Percentiles rank a stretch among this genome's conserved stretches.
Evolutionary conservation across 805 yeast species (phyloP).

Genomic region (Ogataea paradorogensis): DNA sequence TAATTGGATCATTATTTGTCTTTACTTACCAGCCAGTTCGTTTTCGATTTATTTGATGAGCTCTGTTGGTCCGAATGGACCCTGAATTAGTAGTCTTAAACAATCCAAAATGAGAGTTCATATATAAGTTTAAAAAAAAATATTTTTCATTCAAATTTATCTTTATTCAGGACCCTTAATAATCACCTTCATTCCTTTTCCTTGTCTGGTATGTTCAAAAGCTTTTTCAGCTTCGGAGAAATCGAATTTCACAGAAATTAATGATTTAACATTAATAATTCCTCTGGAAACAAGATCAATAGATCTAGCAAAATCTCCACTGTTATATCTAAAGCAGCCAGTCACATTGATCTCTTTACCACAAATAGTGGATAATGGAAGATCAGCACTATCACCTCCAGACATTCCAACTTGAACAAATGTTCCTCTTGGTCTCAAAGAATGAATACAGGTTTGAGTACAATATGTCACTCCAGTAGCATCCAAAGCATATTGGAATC

Average conservation of each 20-base stretch:
- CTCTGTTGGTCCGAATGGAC: background rate
- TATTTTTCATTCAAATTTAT: background rate
- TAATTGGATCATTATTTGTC: too few relatives aligned
- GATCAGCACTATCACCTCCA: constrained; percentile 10
- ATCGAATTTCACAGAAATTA: constrained; percentile 4
- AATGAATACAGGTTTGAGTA: constrained; percentile 14
- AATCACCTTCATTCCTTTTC: constrained; percentile 12
- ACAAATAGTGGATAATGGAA: constrained; percentile 11
- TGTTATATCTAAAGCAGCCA: constrained; percentile 10
- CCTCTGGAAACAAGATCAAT: constrained; percentile 11
- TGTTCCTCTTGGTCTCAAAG: constrained; percentile 25
- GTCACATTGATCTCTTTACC: constrained; percentile 11
- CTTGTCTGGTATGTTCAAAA: constrained; percentile 10
- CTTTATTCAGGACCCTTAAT: constrained; percentile 8
- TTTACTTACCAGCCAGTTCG: constrained; percentile 14
- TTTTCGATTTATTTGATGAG: background rate
- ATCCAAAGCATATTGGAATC: constrained; percentile 11
- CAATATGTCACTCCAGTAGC: constrained; percentile 17
- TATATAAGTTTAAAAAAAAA: too few relatives aligned
- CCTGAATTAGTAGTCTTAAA: too few relatives aligned
- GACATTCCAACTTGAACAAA: constrained; percentile 29
- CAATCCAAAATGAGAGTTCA: too few relatives aligned
- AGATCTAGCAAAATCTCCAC: constrained; percentile 9
- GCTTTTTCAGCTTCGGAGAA: constrained; percentile 11
- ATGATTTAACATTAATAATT: constrained; percentile 8